phyloP scores from a whole-genome alignment of 495 filamentous ascomycete species.

The Aspergillus ostianus region DNA sequence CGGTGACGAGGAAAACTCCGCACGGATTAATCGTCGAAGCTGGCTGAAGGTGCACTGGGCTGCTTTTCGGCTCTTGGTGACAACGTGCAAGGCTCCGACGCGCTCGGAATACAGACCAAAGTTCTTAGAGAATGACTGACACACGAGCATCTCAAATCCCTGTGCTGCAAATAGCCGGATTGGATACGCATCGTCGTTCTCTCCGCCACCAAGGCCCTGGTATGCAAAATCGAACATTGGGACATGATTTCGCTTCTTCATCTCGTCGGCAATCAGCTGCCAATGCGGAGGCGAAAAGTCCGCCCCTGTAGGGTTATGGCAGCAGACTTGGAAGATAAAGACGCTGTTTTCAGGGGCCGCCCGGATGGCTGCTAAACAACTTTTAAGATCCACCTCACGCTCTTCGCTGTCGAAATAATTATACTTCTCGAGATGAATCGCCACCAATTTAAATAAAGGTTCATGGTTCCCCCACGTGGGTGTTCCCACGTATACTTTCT shows the following conservation, averaged over 20 bases:
- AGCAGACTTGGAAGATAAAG: conserved; percentile 39
- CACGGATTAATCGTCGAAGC: too few species aligned
- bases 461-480: conserved; percentile 33
- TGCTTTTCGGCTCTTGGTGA: not conserved
- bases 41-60: too few species aligned
- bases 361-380: conserved; percentile 9
- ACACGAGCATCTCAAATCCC: conserved; percentile 17
- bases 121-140: conserved; percentile 35
- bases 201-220: conserved; percentile 37
- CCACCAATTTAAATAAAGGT: conserved; percentile 15
- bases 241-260: conserved; percentile 30
- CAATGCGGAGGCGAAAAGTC: conserved; percentile 39
- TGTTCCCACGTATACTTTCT: conserved; percentile 18
- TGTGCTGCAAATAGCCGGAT: conserved; percentile 33
- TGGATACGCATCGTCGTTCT: conserved; percentile 38
- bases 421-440: conserved; percentile 15
- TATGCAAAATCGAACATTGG: conserved; percentile 44
- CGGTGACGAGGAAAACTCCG: too few species aligned
- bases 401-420: conserved; percentile 22
- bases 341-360: conserved; percentile 12
- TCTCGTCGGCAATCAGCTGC: conserved; percentile 30
- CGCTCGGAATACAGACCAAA: conserved; percentile 37
- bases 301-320: conserved; percentile 43
- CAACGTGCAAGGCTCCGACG: conserved; percentile 27
- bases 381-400: conserved; percentile 10